Base-by-base conservation (phyloP, 108 stramenopile species). In the Skeletonema tropicum region DNA sequence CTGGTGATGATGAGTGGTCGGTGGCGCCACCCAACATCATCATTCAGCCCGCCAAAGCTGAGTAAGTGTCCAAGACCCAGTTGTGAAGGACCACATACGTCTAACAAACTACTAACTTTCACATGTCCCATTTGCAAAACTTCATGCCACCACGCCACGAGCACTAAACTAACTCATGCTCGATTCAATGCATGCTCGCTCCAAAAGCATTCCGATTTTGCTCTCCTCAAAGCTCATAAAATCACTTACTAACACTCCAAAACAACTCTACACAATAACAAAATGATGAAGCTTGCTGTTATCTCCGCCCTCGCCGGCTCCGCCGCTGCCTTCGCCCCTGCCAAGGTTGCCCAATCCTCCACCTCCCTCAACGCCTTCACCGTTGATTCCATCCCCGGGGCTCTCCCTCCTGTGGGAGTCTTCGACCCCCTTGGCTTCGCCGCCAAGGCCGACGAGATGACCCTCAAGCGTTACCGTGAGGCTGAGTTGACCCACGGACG, bases 401-500 rank as follows among this genome's bases (percentile, higher is more conserved):
- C 73, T 25, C 42, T 90, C 35, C 79, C 74, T 26, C 89, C 89
- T 21, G 60, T 83, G 10, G 85, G 83, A 31, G 25, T 73, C 73
- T 90, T 88, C 77, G 89, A 90, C 67, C 89, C 89, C 23, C 75
- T 86, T 57, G 85, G 84, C 32, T 87, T 86, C 48, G 80, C 85
- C 84, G 88, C 68, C 25, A 75, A 82, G 41, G 84, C 81, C 60
- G 88, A 89, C 46, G 73, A 69, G 55, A 74, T 74, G 58, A 84
- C 78, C n/a, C 17, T 86, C 68, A 77, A 76, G 60, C 71, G 73
- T 52, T 86, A 86, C 74, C 90, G 88, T 71, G 90, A 85, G 59
- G 87, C 88, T 15, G 90, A 91, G 73, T 58, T 85, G n/a, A 85
- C 80, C 70, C 87, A 90, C 81, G 89, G 89, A 36, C 77, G 89